Evolutionary conservation across 1,139 yeast genomes (phyloP).

Genomic region (Geotrichum siamense): DNA sequence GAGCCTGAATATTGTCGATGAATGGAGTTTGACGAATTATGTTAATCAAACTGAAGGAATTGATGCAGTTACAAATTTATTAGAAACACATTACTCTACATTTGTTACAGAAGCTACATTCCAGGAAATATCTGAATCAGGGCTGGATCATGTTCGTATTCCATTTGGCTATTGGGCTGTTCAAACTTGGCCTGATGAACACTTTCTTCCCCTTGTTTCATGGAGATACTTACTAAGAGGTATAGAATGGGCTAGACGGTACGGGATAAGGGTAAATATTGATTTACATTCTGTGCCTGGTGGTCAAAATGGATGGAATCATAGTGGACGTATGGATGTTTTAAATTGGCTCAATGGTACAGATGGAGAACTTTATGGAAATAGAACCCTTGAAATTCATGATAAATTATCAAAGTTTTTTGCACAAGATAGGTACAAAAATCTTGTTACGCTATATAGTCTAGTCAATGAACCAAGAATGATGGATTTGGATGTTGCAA

Average conservation of each 20-base stretch:
- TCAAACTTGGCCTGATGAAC: constrained; percentile 50
- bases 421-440: constrained; percentile 54
- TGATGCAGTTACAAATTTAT: constrained; percentile 31
- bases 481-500: constrained; percentile 25
- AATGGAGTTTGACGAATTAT: constrained; percentile 38
- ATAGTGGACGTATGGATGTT: constrained; percentile 69
- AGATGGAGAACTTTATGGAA: constrained; percentile 29
- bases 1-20: constrained; percentile 29
- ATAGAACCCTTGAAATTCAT: constrained; percentile 38
- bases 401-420: constrained; percentile 49
- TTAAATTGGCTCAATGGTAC: constrained; percentile 51
- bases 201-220: constrained; percentile 70
- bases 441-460: constrained; percentile 73
- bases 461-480: constrained; percentile 49
- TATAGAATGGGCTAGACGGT: constrained; percentile 59
- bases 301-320: constrained; percentile 89
- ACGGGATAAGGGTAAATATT: constrained; percentile 68
- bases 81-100: constrained; percentile 63
- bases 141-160: constrained; percentile 76
- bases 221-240: constrained; percentile 64
- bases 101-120: constrained; percentile 73
- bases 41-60: constrained; percentile 44
- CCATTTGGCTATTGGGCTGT: constrained; percentile 96
- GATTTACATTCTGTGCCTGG: constrained; percentile 92
- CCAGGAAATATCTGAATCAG: constrained; percentile 52